Evolutionary conservation across 1,139 yeast species (phyloP).

Genomic region (Blastobotrys proliferans): DNA sequence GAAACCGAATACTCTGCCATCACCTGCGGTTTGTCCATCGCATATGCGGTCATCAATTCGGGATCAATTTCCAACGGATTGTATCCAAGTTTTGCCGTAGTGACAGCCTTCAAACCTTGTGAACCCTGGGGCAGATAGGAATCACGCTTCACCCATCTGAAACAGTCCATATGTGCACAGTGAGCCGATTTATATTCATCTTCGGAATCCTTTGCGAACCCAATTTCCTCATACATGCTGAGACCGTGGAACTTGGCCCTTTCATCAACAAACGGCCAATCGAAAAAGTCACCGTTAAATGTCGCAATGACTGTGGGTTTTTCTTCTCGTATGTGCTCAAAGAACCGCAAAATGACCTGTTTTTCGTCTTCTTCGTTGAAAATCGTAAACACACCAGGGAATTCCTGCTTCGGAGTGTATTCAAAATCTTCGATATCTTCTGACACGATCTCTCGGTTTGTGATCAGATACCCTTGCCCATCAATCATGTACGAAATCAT

Average conservation of each 20-base stretch:
- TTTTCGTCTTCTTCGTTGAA: constrained; percentile 88
- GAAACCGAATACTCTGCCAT: constrained; percentile 96
- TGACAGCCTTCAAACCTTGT: constrained; percentile 96
- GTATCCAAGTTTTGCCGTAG: constrained; percentile 92
- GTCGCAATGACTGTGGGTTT: constrained; percentile 95
- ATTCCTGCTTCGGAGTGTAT: constrained; percentile 96
- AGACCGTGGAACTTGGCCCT: constrained; percentile 79
- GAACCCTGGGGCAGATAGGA: constrained; percentile 97
- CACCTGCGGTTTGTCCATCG: constrained; percentile 86
- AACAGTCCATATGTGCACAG: constrained; percentile 97
- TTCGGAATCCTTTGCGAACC: constrained; percentile 81
- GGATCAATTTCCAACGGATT: constrained; percentile 97
- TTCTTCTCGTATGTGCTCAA: constrained; percentile 83
- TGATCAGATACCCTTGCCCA: constrained; percentile 91
- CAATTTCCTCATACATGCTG: constrained; percentile 90
- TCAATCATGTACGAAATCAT: constrained; percentile 99
- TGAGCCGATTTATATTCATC: constrained; percentile 91
- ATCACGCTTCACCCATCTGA: constrained; percentile 98
- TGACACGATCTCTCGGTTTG: constrained; percentile 89
- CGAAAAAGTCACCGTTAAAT: constrained; percentile 97
- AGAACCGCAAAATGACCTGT: constrained; percentile 68
- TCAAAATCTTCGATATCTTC: constrained; percentile 96
- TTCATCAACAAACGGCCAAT: constrained; percentile 97
- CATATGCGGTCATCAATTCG: constrained; percentile 96
- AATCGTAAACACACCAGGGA: constrained; percentile 82